phyloP scores from a whole-genome alignment of 2,329 filamentous ascomycete species.

The Venturia carpophila region DNA sequence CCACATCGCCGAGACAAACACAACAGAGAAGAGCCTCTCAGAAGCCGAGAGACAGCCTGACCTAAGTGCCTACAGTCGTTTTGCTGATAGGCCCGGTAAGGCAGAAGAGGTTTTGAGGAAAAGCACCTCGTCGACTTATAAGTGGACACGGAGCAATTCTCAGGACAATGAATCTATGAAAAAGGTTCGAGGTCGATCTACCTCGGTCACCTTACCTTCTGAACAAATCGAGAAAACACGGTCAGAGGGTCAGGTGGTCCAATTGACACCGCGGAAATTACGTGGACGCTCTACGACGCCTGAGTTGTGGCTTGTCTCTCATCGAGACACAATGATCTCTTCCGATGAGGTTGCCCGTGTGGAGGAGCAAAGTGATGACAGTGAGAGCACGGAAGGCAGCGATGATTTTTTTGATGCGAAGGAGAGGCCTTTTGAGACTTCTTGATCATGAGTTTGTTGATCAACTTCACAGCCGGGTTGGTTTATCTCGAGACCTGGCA shows the following conservation, averaged over 20 bases:
- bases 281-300: background rate
- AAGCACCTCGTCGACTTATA: background rate
- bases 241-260: background rate
- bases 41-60: background rate
- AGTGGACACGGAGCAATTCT: background rate
- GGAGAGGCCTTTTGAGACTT: background rate
- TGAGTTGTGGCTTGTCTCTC: background rate
- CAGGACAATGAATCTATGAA: background rate
- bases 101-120: background rate
- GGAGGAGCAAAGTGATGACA: background rate
- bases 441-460: background rate
- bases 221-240: background rate
- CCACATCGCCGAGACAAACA: background rate
- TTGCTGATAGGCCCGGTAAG: background rate
- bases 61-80: background rate
- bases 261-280: background rate
- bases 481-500: no score
- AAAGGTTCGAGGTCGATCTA: background rate
- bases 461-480: background rate
- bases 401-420: conserved; percentile 4
- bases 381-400: background rate
- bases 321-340: background rate
- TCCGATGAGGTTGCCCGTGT: background rate
- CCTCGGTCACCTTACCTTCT: background rate
- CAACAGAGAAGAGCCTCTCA: background rate